These are phyloP conservation scores for Cyberlindnera euphorbiae DNA, from an alignment of 805 yeast species.

Conservation along the genomic window DNA sequence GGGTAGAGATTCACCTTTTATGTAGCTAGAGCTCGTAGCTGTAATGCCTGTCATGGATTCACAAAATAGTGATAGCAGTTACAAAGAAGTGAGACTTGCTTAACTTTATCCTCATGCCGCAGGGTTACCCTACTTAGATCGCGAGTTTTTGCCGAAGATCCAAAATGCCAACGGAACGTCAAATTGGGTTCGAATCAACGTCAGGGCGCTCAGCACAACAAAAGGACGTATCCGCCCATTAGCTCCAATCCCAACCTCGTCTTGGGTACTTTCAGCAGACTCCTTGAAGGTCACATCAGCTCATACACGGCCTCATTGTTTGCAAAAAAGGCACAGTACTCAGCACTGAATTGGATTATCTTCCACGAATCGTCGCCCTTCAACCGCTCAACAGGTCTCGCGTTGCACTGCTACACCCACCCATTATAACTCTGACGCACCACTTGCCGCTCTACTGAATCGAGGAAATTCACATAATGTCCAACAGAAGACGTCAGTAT, in stretches of 20 bases:
- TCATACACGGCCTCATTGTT: neutral
- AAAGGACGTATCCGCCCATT: neutral
- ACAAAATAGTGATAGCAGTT: too few relatives aligned
- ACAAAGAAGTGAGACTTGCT: too few relatives aligned
- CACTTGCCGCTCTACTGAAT: too few relatives aligned
- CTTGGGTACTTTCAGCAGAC: neutral
- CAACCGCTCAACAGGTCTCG: too few relatives aligned
- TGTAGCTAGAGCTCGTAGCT: too few relatives aligned
- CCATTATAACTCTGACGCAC: too few relatives aligned
- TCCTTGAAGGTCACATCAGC: neutral
- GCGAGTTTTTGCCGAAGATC: neutral
- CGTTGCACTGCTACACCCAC: too few relatives aligned
- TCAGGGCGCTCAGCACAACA: constrained; percentile 1
- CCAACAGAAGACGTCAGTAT: constrained; percentile 29
- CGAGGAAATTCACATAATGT: constrained; percentile 18
- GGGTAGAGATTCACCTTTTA: too few relatives aligned
- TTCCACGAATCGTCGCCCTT: too few relatives aligned
- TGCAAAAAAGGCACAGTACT: neutral
- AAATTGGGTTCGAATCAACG: neutral
- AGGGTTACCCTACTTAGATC: neutral
- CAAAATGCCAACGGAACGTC: constrained; percentile 13
- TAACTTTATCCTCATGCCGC: too few relatives aligned
- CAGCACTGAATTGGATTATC: too few relatives aligned
- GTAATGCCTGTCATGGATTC: too few relatives aligned
- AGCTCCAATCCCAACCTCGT: neutral